Evolutionary conservation across 2,329 filamentous ascomycete genomes (phyloP), one percentile per base, ranked within the genome.

Genomic region (Pseudohalonectria lignicola): DNA sequence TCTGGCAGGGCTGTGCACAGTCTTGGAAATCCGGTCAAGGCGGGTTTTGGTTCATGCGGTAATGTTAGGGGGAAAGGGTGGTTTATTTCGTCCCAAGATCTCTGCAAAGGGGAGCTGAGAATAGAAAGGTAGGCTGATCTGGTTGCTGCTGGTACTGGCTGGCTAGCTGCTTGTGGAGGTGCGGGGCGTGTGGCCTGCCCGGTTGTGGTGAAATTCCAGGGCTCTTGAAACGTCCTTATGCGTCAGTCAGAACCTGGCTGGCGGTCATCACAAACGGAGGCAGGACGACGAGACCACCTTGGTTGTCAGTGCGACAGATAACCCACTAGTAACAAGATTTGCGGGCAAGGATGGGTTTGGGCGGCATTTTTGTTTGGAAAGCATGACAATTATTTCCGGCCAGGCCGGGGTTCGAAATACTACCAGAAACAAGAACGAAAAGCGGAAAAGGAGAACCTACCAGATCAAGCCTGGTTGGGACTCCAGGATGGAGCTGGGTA

Each of bases 141-240:
- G n/a, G n/a, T n/a, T n/a, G n/a, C n/a, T n/a, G n/a, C n/a, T n/a
- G n/a, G n/a, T n/a, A n/a, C n/a, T n/a, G n/a, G n/a, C n/a, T n/a
- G n/a, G n/a, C n/a, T n/a, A n/a, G n/a, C n/a, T n/a, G n/a, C n/a
- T n/a, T n/a, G n/a, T n/a, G n/a, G n/a, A n/a, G n/a, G n/a, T n/a
- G n/a, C n/a, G n/a, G n/a, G n/a, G n/a, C n/a, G 23, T 26, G 33
- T 33, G 11, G 32, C 36, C 29, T 37, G 30, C 37, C 43, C 26
- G 39, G 31, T 25, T 16, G 38, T 26, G 29, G 39, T 39, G 44
- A 41, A 36, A 34, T 26, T 37, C 37, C 42, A 35, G 37, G 36
- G 32, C 31, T 37, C 36, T 40, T 53, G 48, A 53, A 53, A 52
- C 49, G 48, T 45, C 43, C 34, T 52, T 48, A 49, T 52, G 49